Conservation (phyloP, 2,329 filamentous ascomycete genomes). For the Diaporthe longicolla region DNA sequence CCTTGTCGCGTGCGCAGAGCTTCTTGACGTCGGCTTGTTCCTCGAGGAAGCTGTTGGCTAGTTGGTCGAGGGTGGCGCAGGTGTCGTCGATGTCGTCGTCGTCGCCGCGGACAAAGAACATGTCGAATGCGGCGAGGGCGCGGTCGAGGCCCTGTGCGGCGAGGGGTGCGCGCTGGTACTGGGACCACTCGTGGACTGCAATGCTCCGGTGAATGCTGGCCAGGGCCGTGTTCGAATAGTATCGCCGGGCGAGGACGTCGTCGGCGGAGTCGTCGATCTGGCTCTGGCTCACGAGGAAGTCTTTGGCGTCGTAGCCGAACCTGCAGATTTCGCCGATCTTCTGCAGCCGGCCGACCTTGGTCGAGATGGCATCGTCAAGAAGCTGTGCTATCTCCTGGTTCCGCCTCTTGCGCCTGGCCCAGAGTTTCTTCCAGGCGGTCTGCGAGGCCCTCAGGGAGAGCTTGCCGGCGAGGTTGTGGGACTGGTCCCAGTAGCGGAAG, state of each 20-base stretch:
- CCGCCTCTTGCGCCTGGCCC: slow-evolving; percentile 66
- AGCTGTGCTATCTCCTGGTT: slow-evolving; percentile 67
- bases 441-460: slow-evolving; percentile 65
- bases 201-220: slow-evolving; percentile 85
- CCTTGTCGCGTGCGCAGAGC: slow-evolving; percentile 75
- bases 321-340: slow-evolving; percentile 79
- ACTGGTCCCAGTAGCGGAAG: slow-evolving; percentile 82
- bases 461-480: slow-evolving; percentile 72
- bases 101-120: slow-evolving; percentile 85
- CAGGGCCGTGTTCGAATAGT: slow-evolving; percentile 81
- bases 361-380: slow-evolving; percentile 78
- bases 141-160: slow-evolving; percentile 70
- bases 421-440: slow-evolving; percentile 83
- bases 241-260: slow-evolving; percentile 84
- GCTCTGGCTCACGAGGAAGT: slow-evolving; percentile 80
- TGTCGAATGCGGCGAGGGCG: slow-evolving; percentile 86
- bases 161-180: slow-evolving; percentile 58
- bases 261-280: slow-evolving; percentile 70
- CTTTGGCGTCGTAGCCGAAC: slow-evolving; percentile 89
- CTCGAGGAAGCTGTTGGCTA: slow-evolving; percentile 69
- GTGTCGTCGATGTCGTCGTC: slow-evolving; percentile 80
- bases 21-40: slow-evolving; percentile 66
- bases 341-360: slow-evolving; percentile 77
- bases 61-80: slow-evolving; percentile 73
- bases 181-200: slow-evolving; percentile 83